These are phyloP conservation scores for Cryptococcus amylolentus DNA, from an alignment of 1,284 basidiomycete genomes.

Conservation along the genomic window DNA sequence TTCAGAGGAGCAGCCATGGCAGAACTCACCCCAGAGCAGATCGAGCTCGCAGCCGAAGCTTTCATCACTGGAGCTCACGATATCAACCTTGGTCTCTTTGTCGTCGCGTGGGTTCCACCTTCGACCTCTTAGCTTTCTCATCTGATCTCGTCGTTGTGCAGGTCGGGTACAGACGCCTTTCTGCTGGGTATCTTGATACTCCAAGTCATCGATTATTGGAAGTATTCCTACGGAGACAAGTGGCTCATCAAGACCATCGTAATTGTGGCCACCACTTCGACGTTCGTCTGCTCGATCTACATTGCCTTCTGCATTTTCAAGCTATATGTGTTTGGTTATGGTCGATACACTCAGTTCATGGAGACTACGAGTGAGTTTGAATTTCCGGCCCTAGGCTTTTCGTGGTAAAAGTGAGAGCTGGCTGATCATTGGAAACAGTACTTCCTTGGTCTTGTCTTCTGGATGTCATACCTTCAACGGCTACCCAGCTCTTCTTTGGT, in stretches of 20 bases:
- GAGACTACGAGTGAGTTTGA: background rate
- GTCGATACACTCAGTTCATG: constrained; percentile 1
- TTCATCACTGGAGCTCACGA: constrained; percentile 4
- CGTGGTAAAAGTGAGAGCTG: background rate
- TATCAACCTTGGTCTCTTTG: constrained; percentile 6
- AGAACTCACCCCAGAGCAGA: background rate
- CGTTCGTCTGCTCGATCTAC: constrained; percentile 3
- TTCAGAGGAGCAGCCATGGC: no score
- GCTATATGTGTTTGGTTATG: constrained; percentile 11
- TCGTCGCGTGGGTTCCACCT: constrained; percentile 7
- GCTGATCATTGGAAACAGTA: background rate
- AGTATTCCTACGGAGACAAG: constrained; percentile 2
- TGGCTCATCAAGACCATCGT: constrained; percentile 4
- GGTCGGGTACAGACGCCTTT: constrained; percentile 2
- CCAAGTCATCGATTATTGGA: constrained; percentile 6
- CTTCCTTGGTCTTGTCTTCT: constrained; percentile 3
- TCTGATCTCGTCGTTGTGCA: background rate
- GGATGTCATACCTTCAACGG: constrained; percentile 6
- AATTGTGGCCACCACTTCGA: constrained; percentile 1
- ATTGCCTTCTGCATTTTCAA: constrained; percentile 5
- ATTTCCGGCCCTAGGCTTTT: background rate
- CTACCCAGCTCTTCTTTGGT: constrained; percentile 12
- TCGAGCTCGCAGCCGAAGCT: constrained; percentile 1
- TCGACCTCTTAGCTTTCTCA: background rate
- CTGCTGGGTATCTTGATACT: constrained; percentile 5